A percentile compares a stretch with the other conserved stretches of the same genome.
Evolutionary conservation across 1,139 yeast species (phyloP).

Genomic region (Hyphopichia fennica): DNA sequence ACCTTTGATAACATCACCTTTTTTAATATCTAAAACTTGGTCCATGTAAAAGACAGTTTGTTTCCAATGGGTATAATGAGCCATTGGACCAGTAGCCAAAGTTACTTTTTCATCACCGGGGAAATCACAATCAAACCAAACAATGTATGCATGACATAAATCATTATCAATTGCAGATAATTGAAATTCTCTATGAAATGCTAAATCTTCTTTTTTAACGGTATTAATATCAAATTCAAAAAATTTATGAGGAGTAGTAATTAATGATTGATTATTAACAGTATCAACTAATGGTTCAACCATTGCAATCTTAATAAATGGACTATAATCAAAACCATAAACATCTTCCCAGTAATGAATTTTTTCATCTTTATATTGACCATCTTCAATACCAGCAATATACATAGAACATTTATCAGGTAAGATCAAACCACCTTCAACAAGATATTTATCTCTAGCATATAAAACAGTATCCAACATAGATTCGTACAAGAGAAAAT

Average conservation of each 20-base stretch:
- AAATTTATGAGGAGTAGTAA: conserved; percentile 70
- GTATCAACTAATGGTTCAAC: conserved; percentile 93
- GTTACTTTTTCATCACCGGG: conserved; percentile 59
- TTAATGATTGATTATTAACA: conserved; percentile 75
- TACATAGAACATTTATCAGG: conserved; percentile 94
- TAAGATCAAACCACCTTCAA: conserved; percentile 83
- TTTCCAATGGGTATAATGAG: conserved; percentile 91
- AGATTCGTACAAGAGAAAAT: conserved; percentile 90
- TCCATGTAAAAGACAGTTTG: conserved; percentile 92
- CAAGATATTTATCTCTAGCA: conserved; percentile 92
- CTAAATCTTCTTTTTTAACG: conserved; percentile 77
- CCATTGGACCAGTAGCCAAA: conserved; percentile 82
- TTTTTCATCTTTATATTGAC: conserved; percentile 89
- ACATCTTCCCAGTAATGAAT: conserved; percentile 96
- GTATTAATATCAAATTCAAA: conserved; percentile 88
- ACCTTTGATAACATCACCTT: conserved; percentile 77
- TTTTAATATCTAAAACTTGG: conserved; percentile 74
- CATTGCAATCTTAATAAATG: conserved; percentile 72
- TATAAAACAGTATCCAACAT: conserved; percentile 95
- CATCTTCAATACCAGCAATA: conserved; percentile 93
- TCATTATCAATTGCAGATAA: conserved; percentile 78
- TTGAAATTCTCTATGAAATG: conserved; percentile 67
- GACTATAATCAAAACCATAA: conserved; percentile 91
- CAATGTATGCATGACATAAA: conserved; percentile 81
- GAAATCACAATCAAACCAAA: conserved; percentile 95